phyloP scores from a whole-genome alignment of 352 stramenopile species.

The Phytophthora sansomeana region DNA sequence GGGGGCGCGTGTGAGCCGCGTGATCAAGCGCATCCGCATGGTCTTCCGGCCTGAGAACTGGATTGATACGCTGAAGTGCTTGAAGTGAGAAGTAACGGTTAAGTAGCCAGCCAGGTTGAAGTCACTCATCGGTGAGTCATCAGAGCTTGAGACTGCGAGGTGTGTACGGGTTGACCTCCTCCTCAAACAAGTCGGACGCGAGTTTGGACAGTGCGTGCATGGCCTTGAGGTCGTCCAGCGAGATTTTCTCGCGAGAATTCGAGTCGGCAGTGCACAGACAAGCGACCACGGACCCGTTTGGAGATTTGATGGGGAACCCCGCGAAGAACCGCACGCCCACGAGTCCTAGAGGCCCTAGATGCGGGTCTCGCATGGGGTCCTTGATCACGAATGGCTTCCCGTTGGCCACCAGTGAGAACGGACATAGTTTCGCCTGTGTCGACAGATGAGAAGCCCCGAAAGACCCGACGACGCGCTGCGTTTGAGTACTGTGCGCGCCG shows the following conservation, averaged over 20 bases:
- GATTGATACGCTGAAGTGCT: constrained; percentile 5
- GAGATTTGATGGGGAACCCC: constrained; percentile 56
- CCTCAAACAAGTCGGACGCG: constrained; percentile 56
- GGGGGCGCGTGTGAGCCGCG: constrained; percentile 15
- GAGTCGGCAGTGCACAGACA: constrained; percentile 55
- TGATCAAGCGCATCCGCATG: constrained; percentile 34
- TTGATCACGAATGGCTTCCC: constrained; percentile 54
- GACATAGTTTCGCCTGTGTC: constrained; percentile 30
- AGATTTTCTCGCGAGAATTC: constrained; percentile 39
- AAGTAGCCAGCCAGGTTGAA: constrained; percentile 11
- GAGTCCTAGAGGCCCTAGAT: constrained; percentile 45
- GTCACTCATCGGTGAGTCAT: constrained; percentile 16
- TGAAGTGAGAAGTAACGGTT: constrained; percentile 9
- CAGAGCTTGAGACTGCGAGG: constrained; percentile 20
- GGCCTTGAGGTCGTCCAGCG: constrained; percentile 47
- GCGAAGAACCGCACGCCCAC: constrained; percentile 63
- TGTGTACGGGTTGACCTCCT: constrained; percentile 49
- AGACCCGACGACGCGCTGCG: constrained; percentile 48
- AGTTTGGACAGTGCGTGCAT: constrained; percentile 68
- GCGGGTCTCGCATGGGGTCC: constrained; percentile 45
- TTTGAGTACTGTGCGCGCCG: constrained; percentile 19
- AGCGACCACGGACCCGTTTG: constrained; percentile 32
- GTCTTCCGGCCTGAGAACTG: not conserved
- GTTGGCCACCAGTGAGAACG: constrained; percentile 29
- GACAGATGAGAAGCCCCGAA: constrained; percentile 29